Conservation (phyloP, 371 early-diverging fungal species). For the Saksenaea vasiformis region DNA sequence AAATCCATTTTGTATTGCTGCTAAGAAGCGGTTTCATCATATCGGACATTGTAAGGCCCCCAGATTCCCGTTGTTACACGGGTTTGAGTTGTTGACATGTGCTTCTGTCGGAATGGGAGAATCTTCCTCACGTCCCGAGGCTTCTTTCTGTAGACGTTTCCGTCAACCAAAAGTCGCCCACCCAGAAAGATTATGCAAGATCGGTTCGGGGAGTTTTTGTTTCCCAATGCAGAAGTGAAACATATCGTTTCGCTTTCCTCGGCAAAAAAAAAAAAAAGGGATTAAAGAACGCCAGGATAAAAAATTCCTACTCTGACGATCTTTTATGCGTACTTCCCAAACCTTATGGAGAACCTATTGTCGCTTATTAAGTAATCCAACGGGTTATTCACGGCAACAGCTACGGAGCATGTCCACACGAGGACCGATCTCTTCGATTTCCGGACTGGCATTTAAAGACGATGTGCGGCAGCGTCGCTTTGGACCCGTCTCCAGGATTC, state of each 20-base stretch:
- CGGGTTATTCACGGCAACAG: not conserved
- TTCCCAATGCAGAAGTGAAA: not conserved
- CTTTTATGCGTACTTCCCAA: not conserved
- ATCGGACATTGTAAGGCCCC: too few species aligned
- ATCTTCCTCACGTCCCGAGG: too few species aligned
- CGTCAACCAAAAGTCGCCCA: too few species aligned
- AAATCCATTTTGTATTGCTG: too few species aligned
- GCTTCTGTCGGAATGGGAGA: too few species aligned
- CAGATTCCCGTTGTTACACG: too few species aligned
- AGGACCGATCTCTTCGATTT: constrained; percentile 44
- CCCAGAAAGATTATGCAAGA: too few species aligned
- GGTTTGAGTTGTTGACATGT: too few species aligned
- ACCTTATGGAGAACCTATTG: not conserved
- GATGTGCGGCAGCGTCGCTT: constrained; percentile 59
- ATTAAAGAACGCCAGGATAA: too few species aligned
- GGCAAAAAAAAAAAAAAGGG: too few species aligned
- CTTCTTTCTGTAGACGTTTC: too few species aligned
- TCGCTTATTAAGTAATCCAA: not conserved
- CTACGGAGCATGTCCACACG: not conserved
- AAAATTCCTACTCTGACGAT: not conserved
- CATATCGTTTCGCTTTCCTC: not conserved
- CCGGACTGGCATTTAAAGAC: constrained; percentile 59
- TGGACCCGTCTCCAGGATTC: constrained; percentile 45
- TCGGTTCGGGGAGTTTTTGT: not conserved
- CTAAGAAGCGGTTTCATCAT: too few species aligned